Evolutionary conservation across 2,329 filamentous ascomycete genomes (phyloP), one percentile per base, ranked within the genome.

Genomic region (Xylariaceae sp.): DNA sequence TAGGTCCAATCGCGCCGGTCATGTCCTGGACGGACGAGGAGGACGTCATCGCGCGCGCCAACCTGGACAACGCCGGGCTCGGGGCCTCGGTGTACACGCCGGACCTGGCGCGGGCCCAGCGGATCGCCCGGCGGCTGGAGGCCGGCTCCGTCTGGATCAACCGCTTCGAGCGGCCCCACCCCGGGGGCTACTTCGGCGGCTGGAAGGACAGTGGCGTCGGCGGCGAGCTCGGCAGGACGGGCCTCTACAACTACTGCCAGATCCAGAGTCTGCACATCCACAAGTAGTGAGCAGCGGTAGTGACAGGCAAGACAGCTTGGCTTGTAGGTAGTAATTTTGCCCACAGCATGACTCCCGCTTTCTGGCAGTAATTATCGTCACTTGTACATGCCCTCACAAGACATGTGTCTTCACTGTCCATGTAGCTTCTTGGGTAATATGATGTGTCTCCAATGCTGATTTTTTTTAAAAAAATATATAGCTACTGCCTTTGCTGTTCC

Each of bases 61-160:
- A 94, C 59, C 95, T 90, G 70, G 96, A 98, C 71, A 92, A 88
- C 55, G 68, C 73, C 8, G 75, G 93, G 47, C 88, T 83, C 47
- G 88, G 94, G 48, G 83, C 80, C 34, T 75, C 73, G 0, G 66
- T 81, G 0, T 81, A 75, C 62, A 70, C 63, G 12, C 63, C 59
- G 12, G 72, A 81, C 37, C 36, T 72, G 1, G 56, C 55, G 1
- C 58, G 63, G 4, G 76, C 73, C 0, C 61, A 64, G 19, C 56
- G 59, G 4, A 68, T 81, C 26, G 75, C 71, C 0, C 51, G 64
- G 18, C 61, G 66, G 29, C 51, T 82, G 9, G 67, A 77, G 44
- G 67, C 71, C 0, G 77, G 77, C 0, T 68, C 58, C 9, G 70
- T 81, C 1, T 80, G 73, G 67, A 68, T 80, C 43, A 80, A 81